Conservation (phyloP, 768 basidiomycete genomes). For the Lanmaoa pseudosensibilis region DNA sequence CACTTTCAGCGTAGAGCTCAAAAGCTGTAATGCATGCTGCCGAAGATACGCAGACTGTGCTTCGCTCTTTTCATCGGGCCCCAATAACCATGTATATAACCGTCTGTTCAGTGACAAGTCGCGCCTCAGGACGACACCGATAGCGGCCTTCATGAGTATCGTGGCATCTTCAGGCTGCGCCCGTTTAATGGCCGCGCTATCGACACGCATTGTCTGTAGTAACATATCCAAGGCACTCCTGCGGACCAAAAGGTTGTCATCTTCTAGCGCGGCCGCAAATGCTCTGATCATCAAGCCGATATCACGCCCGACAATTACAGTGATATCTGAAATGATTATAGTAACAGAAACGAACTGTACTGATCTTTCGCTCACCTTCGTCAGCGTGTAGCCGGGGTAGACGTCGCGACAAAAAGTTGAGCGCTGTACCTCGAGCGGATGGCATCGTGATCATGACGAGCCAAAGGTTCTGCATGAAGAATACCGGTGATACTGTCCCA, state of each 20-base stretch:
- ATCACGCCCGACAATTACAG: slow-evolving; percentile 75
- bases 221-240: slow-evolving; percentile 84
- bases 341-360: not conserved
- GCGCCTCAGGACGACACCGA: slow-evolving; percentile 85
- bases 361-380: slow-evolving; percentile 52
- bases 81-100: slow-evolving; percentile 90
- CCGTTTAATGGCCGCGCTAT: slow-evolving; percentile 67
- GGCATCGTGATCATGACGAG: slow-evolving; percentile 89
- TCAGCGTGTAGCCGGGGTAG: slow-evolving; percentile 68
- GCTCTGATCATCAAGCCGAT: slow-evolving; percentile 94
- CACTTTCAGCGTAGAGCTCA: slow-evolving; percentile 71
- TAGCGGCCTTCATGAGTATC: slow-evolving; percentile 84
- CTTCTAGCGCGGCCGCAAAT: slow-evolving; percentile 87
- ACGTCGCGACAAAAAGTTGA: slow-evolving; percentile 84
- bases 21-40: slow-evolving; percentile 67
- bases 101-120: slow-evolving; percentile 93
- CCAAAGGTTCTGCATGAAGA: slow-evolving; percentile 97
- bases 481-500: slow-evolving; percentile 77
- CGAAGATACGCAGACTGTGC: slow-evolving; percentile 71
- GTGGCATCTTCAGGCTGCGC: slow-evolving; percentile 71
- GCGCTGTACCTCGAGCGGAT: slow-evolving; percentile 76
- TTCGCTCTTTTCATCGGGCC: slow-evolving; percentile 76
- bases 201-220: slow-evolving; percentile 69
- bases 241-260: slow-evolving; percentile 89
- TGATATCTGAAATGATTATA: slow-evolving; percentile 49